phyloP scores from a whole-genome alignment of 1,284 basidiomycete species.

The Austroboletus niveus region DNA sequence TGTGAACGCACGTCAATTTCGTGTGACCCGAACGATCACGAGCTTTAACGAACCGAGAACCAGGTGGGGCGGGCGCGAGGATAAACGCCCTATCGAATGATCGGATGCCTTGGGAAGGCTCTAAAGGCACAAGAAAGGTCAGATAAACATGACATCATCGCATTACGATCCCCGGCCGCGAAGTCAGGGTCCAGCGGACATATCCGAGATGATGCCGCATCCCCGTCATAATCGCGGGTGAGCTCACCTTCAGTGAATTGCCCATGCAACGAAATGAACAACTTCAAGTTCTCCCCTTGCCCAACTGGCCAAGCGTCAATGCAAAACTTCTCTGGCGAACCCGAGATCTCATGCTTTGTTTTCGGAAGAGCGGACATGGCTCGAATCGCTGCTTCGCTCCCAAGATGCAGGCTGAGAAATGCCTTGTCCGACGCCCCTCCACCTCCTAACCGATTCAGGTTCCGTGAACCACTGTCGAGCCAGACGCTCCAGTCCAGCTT shows the following conservation, averaged over 20 bases:
- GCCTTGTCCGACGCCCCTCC: constrained; percentile 54
- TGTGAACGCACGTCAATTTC: constrained; percentile 30
- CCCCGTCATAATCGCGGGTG: constrained; percentile 15
- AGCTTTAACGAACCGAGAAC: constrained; percentile 66
- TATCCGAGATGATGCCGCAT: constrained; percentile 11
- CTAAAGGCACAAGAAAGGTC: constrained; percentile 34
- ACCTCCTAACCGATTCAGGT: constrained; percentile 66
- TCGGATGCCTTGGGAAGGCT: constrained; percentile 64
- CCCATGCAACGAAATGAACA: constrained; percentile 88
- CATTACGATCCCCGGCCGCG: constrained; percentile 1
- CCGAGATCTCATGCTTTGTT: constrained; percentile 78
- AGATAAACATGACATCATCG: constrained; percentile 18
- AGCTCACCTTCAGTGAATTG: constrained; percentile 85
- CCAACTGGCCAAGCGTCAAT: constrained; percentile 85
- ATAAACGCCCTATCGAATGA: constrained; percentile 95
- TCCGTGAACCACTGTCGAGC: constrained; percentile 66
- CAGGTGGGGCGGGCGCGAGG: constrained; percentile 76
- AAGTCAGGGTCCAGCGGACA: constrained; percentile 7
- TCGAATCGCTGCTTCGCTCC: constrained; percentile 65
- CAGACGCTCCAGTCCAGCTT: constrained; percentile 76
- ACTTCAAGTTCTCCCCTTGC: constrained; percentile 55
- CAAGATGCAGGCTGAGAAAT: constrained; percentile 70
- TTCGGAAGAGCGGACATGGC: constrained; percentile 65
- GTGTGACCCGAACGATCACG: neutral
- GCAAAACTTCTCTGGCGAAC: constrained; percentile 78